Evolutionary conservation across 2,329 filamentous ascomycete species (phyloP).

Genomic region (Cladosporium austrohemisphaericum): DNA sequence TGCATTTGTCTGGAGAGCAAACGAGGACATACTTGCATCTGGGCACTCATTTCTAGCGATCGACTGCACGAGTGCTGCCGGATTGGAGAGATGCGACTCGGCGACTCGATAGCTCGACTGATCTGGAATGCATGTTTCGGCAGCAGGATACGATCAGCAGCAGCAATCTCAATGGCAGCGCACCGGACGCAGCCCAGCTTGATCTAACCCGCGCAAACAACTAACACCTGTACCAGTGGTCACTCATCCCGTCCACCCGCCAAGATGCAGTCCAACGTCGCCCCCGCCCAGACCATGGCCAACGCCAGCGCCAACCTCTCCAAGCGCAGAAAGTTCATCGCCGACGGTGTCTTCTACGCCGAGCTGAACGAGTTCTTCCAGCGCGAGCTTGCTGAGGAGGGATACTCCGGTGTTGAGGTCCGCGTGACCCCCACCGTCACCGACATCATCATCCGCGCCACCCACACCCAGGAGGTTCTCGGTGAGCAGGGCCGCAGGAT

Average conservation of each 20-base stretch:
- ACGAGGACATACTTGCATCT: too few relatives aligned
- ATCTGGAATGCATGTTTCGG: too few relatives aligned
- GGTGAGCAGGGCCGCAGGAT: slow-evolving; percentile 99
- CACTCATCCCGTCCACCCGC: slow-evolving; percentile 16
- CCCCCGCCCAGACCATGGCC: slow-evolving; percentile 24
- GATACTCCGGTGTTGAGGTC: slow-evolving; percentile 99
- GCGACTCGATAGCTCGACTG: too few relatives aligned
- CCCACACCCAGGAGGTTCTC: slow-evolving; percentile 99
- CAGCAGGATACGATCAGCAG: slow-evolving; percentile 1
- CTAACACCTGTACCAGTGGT: slow-evolving; percentile 11
- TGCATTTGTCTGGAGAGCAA: too few relatives aligned
- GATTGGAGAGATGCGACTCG: too few relatives aligned
- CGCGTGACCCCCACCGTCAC: slow-evolving; percentile 99
- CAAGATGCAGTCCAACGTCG: slow-evolving; percentile 17
- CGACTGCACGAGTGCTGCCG: too few relatives aligned
- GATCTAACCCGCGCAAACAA: background rate
- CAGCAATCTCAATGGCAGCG: background rate
- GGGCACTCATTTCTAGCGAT: too few relatives aligned
- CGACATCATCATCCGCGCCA: slow-evolving; percentile 99
- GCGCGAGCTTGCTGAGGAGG: slow-evolving; percentile 99
- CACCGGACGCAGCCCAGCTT: background rate
- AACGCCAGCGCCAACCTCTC: slow-evolving; percentile 55
- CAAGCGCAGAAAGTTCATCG: slow-evolving; percentile 73
- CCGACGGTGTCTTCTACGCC: slow-evolving; percentile 99
- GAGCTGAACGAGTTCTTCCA: slow-evolving; percentile 99